Conservation (phyloP, 2,329 filamentous ascomycete genomes). For the Pseudogymnoascus sp. region DNA sequence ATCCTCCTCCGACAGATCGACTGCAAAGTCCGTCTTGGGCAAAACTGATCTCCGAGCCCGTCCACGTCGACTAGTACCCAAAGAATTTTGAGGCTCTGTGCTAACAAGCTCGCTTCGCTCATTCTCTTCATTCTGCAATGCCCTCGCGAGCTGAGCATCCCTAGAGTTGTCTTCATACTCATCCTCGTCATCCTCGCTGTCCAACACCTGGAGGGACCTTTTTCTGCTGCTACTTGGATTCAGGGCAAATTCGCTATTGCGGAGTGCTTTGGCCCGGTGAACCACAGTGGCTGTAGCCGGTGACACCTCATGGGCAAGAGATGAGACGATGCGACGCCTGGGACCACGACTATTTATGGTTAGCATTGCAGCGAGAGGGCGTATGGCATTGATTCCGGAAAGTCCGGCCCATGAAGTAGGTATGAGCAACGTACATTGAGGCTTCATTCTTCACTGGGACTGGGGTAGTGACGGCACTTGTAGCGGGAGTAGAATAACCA, state of each 20-base stretch:
- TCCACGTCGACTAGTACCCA: background rate
- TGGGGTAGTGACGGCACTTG: constrained; percentile 49
- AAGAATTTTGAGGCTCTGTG: background rate
- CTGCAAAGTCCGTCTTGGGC: constrained; percentile 10
- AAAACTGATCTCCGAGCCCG: background rate
- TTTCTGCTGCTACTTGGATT: constrained; percentile 8
- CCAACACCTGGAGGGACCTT: constrained; percentile 9
- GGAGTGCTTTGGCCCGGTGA: constrained; percentile 7
- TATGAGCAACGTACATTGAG: constrained; percentile 20
- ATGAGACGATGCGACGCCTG: background rate
- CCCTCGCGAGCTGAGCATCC: constrained; percentile 47
- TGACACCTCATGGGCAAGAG: background rate
- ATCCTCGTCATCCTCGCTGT: constrained; percentile 31
- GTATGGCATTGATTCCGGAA: background rate
- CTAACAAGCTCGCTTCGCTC: constrained; percentile 12
- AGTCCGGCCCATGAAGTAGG: background rate
- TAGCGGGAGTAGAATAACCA: constrained; percentile 54
- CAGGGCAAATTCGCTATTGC: constrained; percentile 9
- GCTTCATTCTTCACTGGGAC: constrained; percentile 25
- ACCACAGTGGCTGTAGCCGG: background rate
- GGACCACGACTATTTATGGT: background rate
- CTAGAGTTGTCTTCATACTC: constrained; percentile 32
- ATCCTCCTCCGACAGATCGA: constrained; percentile 15
- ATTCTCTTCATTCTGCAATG: constrained; percentile 50
- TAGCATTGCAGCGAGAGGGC: background rate